Evolutionary conservation across 768 basidiomycete species (phyloP).

Genomic region (Phaffia australis): DNA sequence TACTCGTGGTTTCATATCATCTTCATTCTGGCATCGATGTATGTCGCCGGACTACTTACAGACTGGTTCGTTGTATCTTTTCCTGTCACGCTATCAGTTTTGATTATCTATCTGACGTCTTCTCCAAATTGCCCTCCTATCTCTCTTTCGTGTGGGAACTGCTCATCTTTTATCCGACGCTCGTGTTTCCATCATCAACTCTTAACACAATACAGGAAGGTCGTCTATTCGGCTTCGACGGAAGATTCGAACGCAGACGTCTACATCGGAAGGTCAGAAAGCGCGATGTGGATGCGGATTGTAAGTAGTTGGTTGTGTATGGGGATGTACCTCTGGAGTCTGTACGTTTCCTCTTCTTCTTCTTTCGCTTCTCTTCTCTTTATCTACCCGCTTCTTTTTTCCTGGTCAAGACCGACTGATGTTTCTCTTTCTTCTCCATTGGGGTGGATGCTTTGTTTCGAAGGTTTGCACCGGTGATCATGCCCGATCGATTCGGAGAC

Average conservation of each 20-base stretch:
- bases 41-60: conserved; percentile 89
- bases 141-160: conserved; percentile 30
- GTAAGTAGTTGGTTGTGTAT: conserved; percentile 88
- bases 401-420: too few relatives aligned
- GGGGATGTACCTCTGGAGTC: conserved; percentile 37
- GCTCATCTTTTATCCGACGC: conserved; percentile 35
- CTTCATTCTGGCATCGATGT: conserved; percentile 92
- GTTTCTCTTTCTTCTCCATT: background rate
- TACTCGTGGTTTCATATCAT: conserved; percentile 99
- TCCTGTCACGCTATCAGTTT: background rate
- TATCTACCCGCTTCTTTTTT: background rate
- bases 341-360: conserved; percentile 29
- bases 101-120: background rate
- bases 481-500: conserved; percentile 32
- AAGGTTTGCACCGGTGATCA: conserved; percentile 18
- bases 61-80: conserved; percentile 62
- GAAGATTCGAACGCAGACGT: conserved; percentile 41
- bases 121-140: background rate
- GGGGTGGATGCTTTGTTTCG: too few relatives aligned
- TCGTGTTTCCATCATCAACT: conserved; percentile 32
- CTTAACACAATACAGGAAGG: too few relatives aligned
- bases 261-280: conserved; percentile 87
- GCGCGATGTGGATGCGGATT: conserved; percentile 99
- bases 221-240: conserved; percentile 19
- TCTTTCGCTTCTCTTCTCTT: background rate